phyloP scores from a whole-genome alignment of 192 early-diverging fungal genomes.

The Pecoramyces ruminantium region DNA sequence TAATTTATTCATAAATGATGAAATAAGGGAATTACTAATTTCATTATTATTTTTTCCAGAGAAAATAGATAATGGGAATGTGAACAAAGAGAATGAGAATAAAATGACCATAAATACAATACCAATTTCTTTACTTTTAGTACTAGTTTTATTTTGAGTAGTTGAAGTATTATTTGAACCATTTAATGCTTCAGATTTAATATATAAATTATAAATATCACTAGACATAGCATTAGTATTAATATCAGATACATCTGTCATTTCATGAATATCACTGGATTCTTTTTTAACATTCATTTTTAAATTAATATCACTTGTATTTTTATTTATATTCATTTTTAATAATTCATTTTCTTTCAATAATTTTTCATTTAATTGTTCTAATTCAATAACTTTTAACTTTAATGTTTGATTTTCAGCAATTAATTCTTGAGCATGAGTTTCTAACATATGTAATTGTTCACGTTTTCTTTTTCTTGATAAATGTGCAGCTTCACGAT shows the following conservation, averaged over 20 bases:
- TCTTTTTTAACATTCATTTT: background rate
- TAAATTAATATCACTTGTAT: conserved; percentile 12
- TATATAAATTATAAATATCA: background rate
- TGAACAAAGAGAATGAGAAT: background rate
- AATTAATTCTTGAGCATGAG: conserved; percentile 22
- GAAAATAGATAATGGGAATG: background rate
- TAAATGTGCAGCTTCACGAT: conserved; percentile 70
- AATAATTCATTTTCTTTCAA: conserved; percentile 20
- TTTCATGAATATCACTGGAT: background rate
- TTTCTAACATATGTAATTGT: conserved; percentile 58
- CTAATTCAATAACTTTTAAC: conserved; percentile 34
- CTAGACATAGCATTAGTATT: background rate
- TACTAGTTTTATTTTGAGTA: background rate
- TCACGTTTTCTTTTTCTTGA: conserved; percentile 83
- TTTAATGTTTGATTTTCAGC: conserved; percentile 42
- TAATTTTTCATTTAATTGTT: conserved; percentile 32
- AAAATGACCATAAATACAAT: background rate
- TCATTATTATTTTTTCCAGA: background rate
- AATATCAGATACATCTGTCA: background rate
- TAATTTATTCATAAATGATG: background rate
- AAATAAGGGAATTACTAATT: background rate
- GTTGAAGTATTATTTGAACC: background rate
- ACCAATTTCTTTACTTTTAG: background rate
- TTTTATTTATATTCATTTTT: conserved; percentile 22
- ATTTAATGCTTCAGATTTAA: background rate